A percentile compares a stretch with the other conserved stretches of the same genome.
These are phyloP conservation scores for Phialophora macrospora DNA, from an alignment of 2,329 filamentous ascomycete species.

Conservation along the genomic window DNA sequence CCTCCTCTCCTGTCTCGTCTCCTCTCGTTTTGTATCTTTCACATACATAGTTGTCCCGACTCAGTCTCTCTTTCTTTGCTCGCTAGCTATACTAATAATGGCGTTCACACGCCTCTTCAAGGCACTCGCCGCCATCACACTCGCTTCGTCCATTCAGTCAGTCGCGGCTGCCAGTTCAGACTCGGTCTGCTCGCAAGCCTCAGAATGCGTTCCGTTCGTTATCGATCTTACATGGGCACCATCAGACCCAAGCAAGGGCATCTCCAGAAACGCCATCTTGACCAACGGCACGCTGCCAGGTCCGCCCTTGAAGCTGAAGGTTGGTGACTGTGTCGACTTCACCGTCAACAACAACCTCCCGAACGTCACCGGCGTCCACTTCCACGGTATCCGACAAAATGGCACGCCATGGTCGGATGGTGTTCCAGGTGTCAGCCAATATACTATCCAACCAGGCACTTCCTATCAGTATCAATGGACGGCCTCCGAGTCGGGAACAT, in stretches of 20 bases:
- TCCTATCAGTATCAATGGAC: constrained; percentile 65
- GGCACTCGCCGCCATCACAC: constrained; percentile 31
- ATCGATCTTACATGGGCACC: constrained; percentile 46
- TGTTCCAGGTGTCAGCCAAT: constrained; percentile 69
- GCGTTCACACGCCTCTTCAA: constrained; percentile 26
- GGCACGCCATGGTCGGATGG: constrained; percentile 78
- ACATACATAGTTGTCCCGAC: constrained; percentile 17
- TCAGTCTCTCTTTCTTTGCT: constrained; percentile 24
- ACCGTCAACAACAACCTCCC: constrained; percentile 69
- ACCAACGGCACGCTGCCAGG: constrained; percentile 78
- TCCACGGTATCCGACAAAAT: constrained; percentile 78
- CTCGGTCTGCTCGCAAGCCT: constrained; percentile 29
- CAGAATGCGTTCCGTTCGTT: constrained; percentile 40
- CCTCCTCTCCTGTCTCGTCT: constrained; percentile 11
- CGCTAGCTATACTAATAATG: constrained; percentile 26
- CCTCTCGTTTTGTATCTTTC: constrained; percentile 3
- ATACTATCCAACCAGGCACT: constrained; percentile 66
- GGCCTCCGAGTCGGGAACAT: constrained; percentile 59
- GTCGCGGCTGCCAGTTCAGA: constrained; percentile 22
- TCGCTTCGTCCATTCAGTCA: constrained; percentile 29
- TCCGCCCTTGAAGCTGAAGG: constrained; percentile 72
- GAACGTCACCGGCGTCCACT: constrained; percentile 72
- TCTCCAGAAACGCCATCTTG: constrained; percentile 63
- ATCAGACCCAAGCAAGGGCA: constrained; percentile 48
- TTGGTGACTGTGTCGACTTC: constrained; percentile 73